phyloP scores from a whole-genome alignment of 2,329 filamentous ascomycete species.

The Sporothrix luriei region DNA sequence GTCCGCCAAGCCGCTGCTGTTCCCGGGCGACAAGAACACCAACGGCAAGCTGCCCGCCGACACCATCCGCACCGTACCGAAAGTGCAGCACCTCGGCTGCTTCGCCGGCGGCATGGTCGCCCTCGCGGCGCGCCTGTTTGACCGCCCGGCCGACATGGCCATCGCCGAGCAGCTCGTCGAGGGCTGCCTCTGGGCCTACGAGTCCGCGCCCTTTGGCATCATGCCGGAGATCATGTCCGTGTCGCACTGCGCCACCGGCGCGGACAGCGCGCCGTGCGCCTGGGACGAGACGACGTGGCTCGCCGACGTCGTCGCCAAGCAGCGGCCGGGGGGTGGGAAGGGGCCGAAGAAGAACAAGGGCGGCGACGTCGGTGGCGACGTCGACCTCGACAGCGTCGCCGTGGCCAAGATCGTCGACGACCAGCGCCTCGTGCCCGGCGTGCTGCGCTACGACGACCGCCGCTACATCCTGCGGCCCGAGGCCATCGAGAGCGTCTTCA shows the following conservation, averaged over 20 bases:
- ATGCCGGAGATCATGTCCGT: constrained; percentile 57
- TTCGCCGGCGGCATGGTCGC: constrained; percentile 69
- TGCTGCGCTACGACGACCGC: constrained; percentile 57
- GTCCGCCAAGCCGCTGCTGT: constrained; percentile 46
- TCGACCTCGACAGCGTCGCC: constrained; percentile 60
- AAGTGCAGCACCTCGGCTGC: constrained; percentile 61
- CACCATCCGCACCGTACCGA: constrained; percentile 40
- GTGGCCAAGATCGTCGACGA: constrained; percentile 46
- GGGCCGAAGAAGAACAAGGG: constrained; percentile 3
- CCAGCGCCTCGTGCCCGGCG: constrained; percentile 57
- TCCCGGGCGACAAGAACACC: constrained; percentile 51
- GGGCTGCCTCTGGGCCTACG: constrained; percentile 67
- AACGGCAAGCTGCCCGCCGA: constrained; percentile 37
- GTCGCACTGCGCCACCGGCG: constrained; percentile 59
- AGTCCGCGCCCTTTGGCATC: constrained; percentile 58
- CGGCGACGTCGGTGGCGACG: no score
- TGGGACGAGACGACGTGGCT: constrained; percentile 39
- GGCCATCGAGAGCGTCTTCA: constrained; percentile 78
- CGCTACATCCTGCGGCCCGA: constrained; percentile 72
- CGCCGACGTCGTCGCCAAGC: constrained; percentile 28
- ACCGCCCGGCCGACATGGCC: constrained; percentile 58
- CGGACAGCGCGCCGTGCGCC: constrained; percentile 36
- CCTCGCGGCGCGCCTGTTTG: constrained; percentile 61
- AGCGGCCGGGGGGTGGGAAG: constrained; percentile 8
- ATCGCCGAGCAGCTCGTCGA: constrained; percentile 62